These are phyloP conservation scores for Leccinum rimulosum DNA, from an alignment of 768 basidiomycete species.

Conservation along the genomic window DNA sequence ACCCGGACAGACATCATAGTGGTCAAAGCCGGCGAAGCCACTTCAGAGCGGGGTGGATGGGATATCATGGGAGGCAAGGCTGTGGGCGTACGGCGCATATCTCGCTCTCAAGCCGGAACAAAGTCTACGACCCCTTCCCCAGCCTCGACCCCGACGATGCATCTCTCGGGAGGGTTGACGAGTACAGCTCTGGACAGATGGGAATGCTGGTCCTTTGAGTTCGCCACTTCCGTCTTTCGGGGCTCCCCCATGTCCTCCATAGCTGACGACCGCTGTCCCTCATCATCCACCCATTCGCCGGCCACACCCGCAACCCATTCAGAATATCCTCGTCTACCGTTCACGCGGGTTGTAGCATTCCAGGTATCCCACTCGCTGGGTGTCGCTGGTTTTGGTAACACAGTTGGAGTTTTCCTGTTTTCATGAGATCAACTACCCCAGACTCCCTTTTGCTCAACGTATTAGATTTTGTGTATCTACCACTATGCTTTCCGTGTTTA, in stretches of 20 bases:
- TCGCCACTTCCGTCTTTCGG: conserved; percentile 44
- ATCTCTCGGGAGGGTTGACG: conserved; percentile 46
- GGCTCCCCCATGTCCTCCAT: conserved; percentile 53
- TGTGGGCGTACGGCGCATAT: conserved; percentile 69
- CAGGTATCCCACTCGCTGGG: conserved; percentile 47
- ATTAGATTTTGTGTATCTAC: conserved; percentile 19
- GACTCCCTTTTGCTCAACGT: not conserved
- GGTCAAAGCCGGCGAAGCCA: conserved; percentile 50
- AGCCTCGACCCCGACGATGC: conserved; percentile 17
- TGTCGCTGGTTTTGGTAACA: conserved; percentile 79
- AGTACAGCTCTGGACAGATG: conserved; percentile 70
- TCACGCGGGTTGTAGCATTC: conserved; percentile 72
- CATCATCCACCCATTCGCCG: conserved; percentile 4
- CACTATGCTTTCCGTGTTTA: conserved; percentile 14
- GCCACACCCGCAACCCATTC: conserved; percentile 2
- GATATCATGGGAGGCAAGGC: conserved; percentile 54
- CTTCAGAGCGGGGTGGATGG: conserved; percentile 79
- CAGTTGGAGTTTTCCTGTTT: conserved; percentile 35
- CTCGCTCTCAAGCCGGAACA: conserved; percentile 40
- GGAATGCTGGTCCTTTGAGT: conserved; percentile 82
- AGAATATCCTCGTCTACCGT: conserved; percentile 61
- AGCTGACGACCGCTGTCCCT: conserved; percentile 20
- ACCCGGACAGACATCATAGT: conserved; percentile 51
- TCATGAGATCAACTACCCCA: conserved; percentile 6
- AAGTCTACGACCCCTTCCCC: conserved; percentile 20